Evolutionary conservation across 2,329 filamentous ascomycete genomes (phyloP).

Genomic region (Aspergillus sp.): DNA sequence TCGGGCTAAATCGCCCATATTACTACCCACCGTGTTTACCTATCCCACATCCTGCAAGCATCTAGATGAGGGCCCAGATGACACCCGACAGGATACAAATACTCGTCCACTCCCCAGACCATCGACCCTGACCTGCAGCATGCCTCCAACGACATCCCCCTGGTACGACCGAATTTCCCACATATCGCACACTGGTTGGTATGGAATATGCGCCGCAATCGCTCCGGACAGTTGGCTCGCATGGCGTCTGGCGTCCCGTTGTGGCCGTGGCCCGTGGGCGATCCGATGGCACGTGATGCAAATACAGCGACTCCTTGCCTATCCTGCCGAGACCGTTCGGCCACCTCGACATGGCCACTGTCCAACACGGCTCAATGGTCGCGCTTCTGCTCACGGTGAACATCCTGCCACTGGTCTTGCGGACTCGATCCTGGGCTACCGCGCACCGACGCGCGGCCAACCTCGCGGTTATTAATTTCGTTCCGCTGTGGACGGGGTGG

Average conservation of each 20-base stretch:
- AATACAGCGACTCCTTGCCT: too few species aligned
- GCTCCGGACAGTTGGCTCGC: neutral
- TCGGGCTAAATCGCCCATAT: neutral
- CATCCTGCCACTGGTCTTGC: too few species aligned
- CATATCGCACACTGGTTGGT: conserved; percentile 3
- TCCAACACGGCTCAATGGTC: too few species aligned
- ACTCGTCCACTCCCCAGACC: neutral
- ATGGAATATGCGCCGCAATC: conserved; percentile 3
- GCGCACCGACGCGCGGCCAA: too few species aligned
- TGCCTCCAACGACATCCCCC: neutral
- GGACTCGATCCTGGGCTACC: too few species aligned
- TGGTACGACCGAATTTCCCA: conserved; percentile 3
- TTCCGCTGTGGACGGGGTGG: too few species aligned
- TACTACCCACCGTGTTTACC: neutral
- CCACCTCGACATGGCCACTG: too few species aligned
- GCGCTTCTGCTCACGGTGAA: too few species aligned
- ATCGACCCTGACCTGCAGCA: neutral
- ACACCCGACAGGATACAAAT: conserved; percentile 1
- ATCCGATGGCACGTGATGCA: neutral
- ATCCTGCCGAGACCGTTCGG: too few species aligned
- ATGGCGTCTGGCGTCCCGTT: neutral
- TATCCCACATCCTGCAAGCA: conserved; percentile 4
- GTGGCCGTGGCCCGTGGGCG: neutral
- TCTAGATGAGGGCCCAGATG: neutral
- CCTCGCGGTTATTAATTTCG: too few species aligned